These are phyloP conservation scores for Calvatia gigantea DNA, from an alignment of 768 basidiomycete species.

Conservation along the genomic window DNA sequence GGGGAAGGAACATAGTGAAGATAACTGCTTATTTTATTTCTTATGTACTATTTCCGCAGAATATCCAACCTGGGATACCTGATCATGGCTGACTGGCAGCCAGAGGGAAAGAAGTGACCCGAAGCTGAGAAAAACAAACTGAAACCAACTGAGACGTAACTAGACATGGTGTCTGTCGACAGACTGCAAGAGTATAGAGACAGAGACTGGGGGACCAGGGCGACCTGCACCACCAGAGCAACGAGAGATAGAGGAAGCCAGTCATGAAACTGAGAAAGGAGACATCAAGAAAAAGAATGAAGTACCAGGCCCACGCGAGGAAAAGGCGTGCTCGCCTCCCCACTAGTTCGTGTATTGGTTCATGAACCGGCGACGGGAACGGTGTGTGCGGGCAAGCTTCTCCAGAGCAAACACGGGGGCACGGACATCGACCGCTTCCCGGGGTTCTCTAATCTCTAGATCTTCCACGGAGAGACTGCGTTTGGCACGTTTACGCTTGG, in stretches of 20 bases:
- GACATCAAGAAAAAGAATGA: neutral
- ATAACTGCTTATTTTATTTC: neutral
- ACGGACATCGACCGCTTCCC: neutral
- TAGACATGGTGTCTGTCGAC: neutral
- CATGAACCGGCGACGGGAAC: constrained; percentile 4
- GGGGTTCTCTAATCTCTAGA: neutral
- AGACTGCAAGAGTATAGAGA: neutral
- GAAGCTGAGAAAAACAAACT: too few species aligned
- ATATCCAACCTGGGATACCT: constrained; percentile 1
- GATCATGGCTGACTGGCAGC: neutral
- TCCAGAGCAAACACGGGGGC: neutral
- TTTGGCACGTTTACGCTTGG: neutral
- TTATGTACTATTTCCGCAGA: neutral
- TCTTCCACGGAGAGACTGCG: neutral
- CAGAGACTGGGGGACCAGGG: neutral
- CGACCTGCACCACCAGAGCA: neutral
- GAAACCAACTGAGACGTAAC: neutral
- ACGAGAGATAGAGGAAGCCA: neutral
- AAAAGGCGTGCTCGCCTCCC: neutral
- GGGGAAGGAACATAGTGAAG: neutral
- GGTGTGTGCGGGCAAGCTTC: neutral
- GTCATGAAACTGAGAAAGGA: neutral
- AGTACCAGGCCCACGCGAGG: neutral
- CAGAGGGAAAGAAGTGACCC: too few species aligned
- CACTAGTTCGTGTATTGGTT: neutral